These are phyloP conservation scores for Rhazya stricta DNA, from an alignment of 257 asterid species.

Conservation along the genomic window DNA sequence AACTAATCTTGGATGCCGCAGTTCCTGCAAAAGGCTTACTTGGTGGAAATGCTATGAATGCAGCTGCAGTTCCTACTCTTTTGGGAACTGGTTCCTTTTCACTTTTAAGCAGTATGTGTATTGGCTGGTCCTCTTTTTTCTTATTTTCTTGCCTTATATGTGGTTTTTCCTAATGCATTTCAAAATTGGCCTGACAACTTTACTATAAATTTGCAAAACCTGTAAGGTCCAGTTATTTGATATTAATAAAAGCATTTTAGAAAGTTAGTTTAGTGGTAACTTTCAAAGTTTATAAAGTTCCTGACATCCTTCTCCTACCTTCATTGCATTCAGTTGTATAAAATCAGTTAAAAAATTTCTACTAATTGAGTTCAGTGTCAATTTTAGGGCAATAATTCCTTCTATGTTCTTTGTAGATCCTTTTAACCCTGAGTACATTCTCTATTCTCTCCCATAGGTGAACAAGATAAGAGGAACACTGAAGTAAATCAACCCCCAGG, in stretches of 20 bases:
- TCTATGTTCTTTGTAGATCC: conserved; percentile 10
- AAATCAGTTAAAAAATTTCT: background rate
- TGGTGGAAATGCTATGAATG: conserved; percentile 50
- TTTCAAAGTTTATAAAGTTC: background rate
- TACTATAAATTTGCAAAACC: background rate
- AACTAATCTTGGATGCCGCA: conserved; percentile 54
- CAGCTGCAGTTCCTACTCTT: conserved; percentile 89
- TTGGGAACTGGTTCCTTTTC: conserved; percentile 88
- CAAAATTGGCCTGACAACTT: background rate
- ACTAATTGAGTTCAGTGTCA: background rate
- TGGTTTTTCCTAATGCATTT: background rate
- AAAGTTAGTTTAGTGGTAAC: background rate
- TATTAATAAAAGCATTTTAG: background rate
- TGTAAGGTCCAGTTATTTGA: background rate
- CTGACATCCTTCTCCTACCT: background rate
- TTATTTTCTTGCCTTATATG: background rate
- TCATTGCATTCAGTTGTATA: background rate
- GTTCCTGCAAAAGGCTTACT: conserved; percentile 46
- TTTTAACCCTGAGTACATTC: conserved; percentile 27
- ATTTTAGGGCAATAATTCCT: background rate
- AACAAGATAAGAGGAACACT: conserved; percentile 37
- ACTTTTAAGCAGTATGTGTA: conserved; percentile 58
- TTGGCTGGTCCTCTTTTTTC: conserved; percentile 11
- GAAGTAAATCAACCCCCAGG: conserved; percentile 49
- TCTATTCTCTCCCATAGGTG: conserved; percentile 51